These are phyloP conservation scores for Neocucurbitaria cava DNA, from an alignment of 2,329 filamentous ascomycete genomes.

Conservation along the genomic window DNA sequence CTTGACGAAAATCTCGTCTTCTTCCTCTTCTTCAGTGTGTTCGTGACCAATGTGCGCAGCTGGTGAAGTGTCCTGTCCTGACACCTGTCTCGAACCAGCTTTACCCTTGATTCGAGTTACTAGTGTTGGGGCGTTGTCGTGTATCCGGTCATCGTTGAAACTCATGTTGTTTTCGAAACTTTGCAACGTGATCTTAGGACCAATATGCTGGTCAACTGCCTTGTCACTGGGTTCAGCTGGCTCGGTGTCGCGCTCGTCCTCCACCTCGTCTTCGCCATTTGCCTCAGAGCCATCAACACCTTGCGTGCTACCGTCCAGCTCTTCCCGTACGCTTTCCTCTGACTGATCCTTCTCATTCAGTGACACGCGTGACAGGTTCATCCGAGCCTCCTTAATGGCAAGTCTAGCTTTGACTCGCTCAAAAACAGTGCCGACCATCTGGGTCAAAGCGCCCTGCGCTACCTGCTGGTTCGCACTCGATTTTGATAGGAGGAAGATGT, in stretches of 20 bases:
- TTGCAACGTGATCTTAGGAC: slow-evolving; percentile 69
- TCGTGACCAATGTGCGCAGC: slow-evolving; percentile 51
- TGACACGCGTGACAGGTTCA: slow-evolving; percentile 60
- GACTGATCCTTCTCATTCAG: slow-evolving; percentile 46
- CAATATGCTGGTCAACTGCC: slow-evolving; percentile 56
- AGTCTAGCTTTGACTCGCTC: slow-evolving; percentile 88
- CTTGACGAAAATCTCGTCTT: slow-evolving; percentile 96
- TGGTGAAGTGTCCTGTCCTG: slow-evolving; percentile 53
- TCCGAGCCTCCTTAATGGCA: slow-evolving; percentile 82
- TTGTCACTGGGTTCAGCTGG: slow-evolving; percentile 52
- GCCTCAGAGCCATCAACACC: slow-evolving; percentile 32
- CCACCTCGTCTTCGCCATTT: slow-evolving; percentile 51
- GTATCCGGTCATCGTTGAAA: slow-evolving; percentile 70
- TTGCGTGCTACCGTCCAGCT: slow-evolving; percentile 30
- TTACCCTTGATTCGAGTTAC: slow-evolving; percentile 65
- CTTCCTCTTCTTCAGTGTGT: slow-evolving; percentile 69
- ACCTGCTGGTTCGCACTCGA: slow-evolving; percentile 95
- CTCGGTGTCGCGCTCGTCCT: slow-evolving; percentile 44
- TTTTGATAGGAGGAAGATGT: slow-evolving; percentile 95
- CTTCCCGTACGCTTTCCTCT: slow-evolving; percentile 39
- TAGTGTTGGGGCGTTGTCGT: slow-evolving; percentile 71
- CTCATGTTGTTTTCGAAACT: slow-evolving; percentile 72
- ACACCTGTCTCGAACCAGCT: slow-evolving; percentile 52
- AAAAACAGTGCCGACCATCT: slow-evolving; percentile 99
- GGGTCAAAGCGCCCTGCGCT: slow-evolving; percentile 93